Percentiles rank a stretch among this genome's conserved stretches.
Conservation (phyloP, 305 asterid species). For the Fraxinus latifolia region DNA sequence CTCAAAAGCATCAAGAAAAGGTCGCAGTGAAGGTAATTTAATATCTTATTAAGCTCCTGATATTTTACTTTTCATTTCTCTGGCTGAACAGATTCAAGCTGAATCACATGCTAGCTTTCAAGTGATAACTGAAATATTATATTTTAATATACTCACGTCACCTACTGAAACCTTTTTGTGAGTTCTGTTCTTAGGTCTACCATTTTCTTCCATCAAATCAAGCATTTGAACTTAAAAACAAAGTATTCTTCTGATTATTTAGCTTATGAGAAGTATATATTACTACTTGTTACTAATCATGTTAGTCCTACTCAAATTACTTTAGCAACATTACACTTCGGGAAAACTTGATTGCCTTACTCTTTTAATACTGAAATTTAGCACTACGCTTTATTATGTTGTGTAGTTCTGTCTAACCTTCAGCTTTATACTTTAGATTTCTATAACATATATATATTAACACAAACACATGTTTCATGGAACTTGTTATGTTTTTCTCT, state of each 20-base stretch:
- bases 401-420: background rate
- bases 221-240: background rate
- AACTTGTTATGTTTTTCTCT: background rate
- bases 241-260: background rate
- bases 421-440: constrained; percentile 3
- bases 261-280: background rate
- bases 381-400: constrained; percentile 4
- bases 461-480: background rate
- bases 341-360: background rate
- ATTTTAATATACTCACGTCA: background rate
- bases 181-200: background rate
- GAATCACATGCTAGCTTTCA: constrained; percentile 11
- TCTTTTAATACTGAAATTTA: background rate
- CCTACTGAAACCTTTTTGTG: background rate
- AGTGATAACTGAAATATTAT: constrained; percentile 10
- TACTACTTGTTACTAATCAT: background rate
- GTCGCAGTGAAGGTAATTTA: constrained; percentile 53
- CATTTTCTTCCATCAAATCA: background rate
- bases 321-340: background rate
- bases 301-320: background rate
- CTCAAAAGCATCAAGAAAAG: constrained; percentile 78
- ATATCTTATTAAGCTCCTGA: constrained; percentile 14
- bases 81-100: constrained; percentile 10
- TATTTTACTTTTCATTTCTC: background rate
- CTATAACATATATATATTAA: background rate